Conservation (phyloP, 1,284 basidiomycete genomes). For the Naganishia sp. region DNA sequence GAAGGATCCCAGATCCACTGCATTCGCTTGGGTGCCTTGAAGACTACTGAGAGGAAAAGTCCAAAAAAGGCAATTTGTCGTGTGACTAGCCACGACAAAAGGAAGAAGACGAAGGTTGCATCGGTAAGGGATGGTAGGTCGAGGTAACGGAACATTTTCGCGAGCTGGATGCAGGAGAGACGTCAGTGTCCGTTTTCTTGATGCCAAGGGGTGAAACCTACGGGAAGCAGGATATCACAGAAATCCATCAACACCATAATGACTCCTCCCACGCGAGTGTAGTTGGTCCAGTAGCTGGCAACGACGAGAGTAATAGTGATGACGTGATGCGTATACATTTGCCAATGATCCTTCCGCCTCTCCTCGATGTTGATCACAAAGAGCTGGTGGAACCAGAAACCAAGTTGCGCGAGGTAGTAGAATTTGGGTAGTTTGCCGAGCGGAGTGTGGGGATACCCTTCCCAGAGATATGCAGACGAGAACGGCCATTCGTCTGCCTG, state of each 20-base stretch:
- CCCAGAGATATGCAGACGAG: constrained; percentile 72
- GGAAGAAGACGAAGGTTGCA: constrained; percentile 73
- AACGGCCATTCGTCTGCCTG: constrained; percentile 69
- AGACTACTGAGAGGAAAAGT: constrained; percentile 65
- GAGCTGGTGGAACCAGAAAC: constrained; percentile 90
- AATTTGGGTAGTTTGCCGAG: constrained; percentile 78
- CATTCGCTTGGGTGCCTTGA: constrained; percentile 60
- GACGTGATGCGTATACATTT: constrained; percentile 95
- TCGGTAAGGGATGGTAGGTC: constrained; percentile 70
- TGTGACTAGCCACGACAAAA: constrained; percentile 85
- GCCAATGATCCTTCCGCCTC: constrained; percentile 83
- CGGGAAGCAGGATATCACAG: constrained; percentile 87
- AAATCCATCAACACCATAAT: constrained; percentile 92
- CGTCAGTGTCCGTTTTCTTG: background rate
- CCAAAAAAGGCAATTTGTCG: constrained; percentile 76
- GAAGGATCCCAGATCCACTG: constrained; percentile 64
- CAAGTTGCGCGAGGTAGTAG: constrained; percentile 88
- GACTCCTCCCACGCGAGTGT: constrained; percentile 82
- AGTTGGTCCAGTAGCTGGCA: constrained; percentile 77
- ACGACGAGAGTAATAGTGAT: constrained; percentile 80
- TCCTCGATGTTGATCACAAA: constrained; percentile 93
- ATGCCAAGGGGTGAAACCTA: constrained; percentile 56
- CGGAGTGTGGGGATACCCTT: constrained; percentile 76
- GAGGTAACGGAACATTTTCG: constrained; percentile 92
- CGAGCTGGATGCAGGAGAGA: constrained; percentile 60